phyloP scores from a whole-genome alignment of 139 green algal species.

The Chlorella sp. region DNA sequence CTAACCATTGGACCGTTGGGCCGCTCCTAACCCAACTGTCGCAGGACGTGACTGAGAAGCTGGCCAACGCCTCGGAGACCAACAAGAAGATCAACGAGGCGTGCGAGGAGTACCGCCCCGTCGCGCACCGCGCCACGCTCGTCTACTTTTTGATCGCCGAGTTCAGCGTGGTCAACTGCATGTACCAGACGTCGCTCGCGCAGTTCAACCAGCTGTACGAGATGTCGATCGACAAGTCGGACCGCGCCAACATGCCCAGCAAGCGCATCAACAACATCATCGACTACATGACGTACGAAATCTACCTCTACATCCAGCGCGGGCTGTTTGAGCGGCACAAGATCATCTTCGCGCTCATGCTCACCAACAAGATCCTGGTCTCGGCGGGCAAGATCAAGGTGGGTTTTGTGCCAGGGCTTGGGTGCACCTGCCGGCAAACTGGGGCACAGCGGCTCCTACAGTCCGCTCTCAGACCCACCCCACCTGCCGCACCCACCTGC shows the following conservation, averaged over 20 bases:
- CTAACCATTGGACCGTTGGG: too few species aligned
- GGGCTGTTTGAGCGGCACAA: slow-evolving; percentile 97
- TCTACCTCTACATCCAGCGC: slow-evolving; percentile 90
- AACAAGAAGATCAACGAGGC: slow-evolving; percentile 90
- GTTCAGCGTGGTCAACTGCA: slow-evolving; percentile 88
- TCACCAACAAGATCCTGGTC: slow-evolving; percentile 78
- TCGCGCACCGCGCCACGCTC: slow-evolving; percentile 82
- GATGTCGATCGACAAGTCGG: slow-evolving; percentile 72
- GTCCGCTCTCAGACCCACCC: too few species aligned
- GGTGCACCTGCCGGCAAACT: too few species aligned
- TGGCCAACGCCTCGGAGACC: slow-evolving; percentile 82
- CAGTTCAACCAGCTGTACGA: slow-evolving; percentile 79
- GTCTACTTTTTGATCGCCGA: slow-evolving; percentile 95
- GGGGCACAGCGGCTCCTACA: too few species aligned
- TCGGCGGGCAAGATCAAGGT: slow-evolving; percentile 60
- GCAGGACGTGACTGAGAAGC: slow-evolving; percentile 84
- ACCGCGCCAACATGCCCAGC: slow-evolving; percentile 80
- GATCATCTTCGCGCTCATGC: slow-evolving; percentile 89
- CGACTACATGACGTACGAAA: slow-evolving; percentile 85
- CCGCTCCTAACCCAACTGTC: too few species aligned
- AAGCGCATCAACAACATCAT: slow-evolving; percentile 93
- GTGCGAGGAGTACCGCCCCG: slow-evolving; percentile 91
- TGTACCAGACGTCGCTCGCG: slow-evolving; percentile 89
- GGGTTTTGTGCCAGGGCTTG: too few species aligned
- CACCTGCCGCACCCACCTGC: too few species aligned